Conservation (phyloP, 495 filamentous ascomycete genomes). For the Trichoderma virens region DNA sequence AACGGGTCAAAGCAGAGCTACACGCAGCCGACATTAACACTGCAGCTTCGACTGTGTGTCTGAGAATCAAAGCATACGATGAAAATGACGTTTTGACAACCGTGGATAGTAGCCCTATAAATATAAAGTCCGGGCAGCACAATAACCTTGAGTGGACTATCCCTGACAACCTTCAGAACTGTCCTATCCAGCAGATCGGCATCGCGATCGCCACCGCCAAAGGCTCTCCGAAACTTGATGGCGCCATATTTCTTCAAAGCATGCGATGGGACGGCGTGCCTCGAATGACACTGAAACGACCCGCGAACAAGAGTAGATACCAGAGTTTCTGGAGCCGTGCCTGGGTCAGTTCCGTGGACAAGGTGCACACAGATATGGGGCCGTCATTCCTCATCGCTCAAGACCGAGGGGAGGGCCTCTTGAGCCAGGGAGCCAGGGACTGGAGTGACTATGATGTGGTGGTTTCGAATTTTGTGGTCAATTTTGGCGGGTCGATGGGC, state of each 20-base stretch:
- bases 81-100: constrained; percentile 14
- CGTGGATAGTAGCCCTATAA: neutral
- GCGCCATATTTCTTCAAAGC: constrained; percentile 18
- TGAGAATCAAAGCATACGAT: constrained; percentile 17
- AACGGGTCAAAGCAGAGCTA: constrained; percentile 14
- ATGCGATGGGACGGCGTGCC: constrained; percentile 19
- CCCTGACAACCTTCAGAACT: constrained; percentile 15
- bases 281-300: constrained; percentile 13
- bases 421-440: constrained; percentile 23
- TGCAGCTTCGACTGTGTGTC: neutral
- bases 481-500: constrained; percentile 16
- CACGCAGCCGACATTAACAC: constrained; percentile 11
- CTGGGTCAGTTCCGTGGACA: constrained; percentile 20
- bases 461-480: constrained; percentile 15
- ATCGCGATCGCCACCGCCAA: constrained; percentile 11
- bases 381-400: constrained; percentile 18
- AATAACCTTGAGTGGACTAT: constrained; percentile 16
- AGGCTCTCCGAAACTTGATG: constrained; percentile 2
- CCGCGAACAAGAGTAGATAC: neutral
- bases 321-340: constrained; percentile 18
- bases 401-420: constrained; percentile 20
- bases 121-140: constrained; percentile 1
- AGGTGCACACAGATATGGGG: constrained; percentile 13
- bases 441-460: constrained; percentile 21
- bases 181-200: constrained; percentile 21